A percentile compares a stretch with the other conserved stretches of the same genome.
phyloP scores from a whole-genome alignment of 805 yeast genomes.

The Suhomyces vadensis region DNA sequence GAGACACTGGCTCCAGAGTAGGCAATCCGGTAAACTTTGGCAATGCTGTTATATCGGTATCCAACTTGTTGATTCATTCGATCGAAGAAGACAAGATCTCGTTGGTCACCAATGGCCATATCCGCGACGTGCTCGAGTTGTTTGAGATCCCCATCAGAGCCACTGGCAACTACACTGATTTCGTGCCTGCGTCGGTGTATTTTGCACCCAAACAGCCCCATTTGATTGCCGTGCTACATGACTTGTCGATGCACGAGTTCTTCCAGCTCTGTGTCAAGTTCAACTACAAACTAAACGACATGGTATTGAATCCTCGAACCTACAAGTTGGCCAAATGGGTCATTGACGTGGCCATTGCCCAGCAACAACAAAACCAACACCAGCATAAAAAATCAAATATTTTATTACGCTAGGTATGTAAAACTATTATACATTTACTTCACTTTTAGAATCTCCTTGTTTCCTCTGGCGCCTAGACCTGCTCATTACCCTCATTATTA shows the following conservation, averaged over 20 bases:
- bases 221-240: slow-evolving; percentile 57
- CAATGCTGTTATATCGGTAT: slow-evolving; percentile 60
- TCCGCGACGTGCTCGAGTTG: slow-evolving; percentile 59
- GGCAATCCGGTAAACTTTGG: slow-evolving; percentile 61
- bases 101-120: slow-evolving; percentile 49
- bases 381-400: neutral
- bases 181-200: slow-evolving; percentile 48
- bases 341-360: slow-evolving; percentile 61
- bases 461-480: too few relatives aligned
- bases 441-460: too few relatives aligned
- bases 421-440: neutral
- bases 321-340: slow-evolving; percentile 73
- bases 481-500: neutral
- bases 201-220: slow-evolving; percentile 38
- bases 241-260: slow-evolving; percentile 63
- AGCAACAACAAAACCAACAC: slow-evolving; percentile 32
- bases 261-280: slow-evolving; percentile 64
- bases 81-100: slow-evolving; percentile 63
- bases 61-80: slow-evolving; percentile 60
- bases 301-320: slow-evolving; percentile 61
- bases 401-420: neutral
- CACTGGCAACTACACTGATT: slow-evolving; percentile 37
- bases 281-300: slow-evolving; percentile 63
- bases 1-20: slow-evolving; percentile 62
- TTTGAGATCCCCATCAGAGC: slow-evolving; percentile 59